Percentiles rank a stretch among this genome's conserved stretches.
These are phyloP conservation scores for Pholiota conissans DNA, from an alignment of 768 basidiomycete genomes.

Conservation along the genomic window DNA sequence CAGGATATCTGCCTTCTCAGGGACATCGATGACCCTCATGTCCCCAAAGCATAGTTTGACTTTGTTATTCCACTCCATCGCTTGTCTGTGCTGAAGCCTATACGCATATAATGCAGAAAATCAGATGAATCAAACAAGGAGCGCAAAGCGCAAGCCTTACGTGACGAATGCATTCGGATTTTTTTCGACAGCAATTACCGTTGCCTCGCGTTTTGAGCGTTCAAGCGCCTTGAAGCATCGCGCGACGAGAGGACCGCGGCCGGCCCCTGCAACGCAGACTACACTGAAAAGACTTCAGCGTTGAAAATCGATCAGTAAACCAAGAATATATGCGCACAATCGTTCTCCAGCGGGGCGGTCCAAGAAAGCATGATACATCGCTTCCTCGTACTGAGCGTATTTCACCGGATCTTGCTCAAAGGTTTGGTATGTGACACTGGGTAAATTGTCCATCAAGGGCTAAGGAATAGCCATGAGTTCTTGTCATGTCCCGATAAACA, in stretches of 20 bases:
- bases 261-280: conserved; percentile 92
- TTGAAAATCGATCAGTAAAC: not conserved
- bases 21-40: conserved; percentile 83
- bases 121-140: conserved; percentile 7
- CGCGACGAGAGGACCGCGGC: conserved; percentile 89
- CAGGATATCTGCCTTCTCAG: conserved; percentile 89
- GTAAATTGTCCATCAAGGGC: conserved; percentile 97
- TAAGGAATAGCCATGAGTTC: conserved; percentile 28
- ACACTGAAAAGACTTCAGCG: conserved; percentile 44
- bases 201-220: conserved; percentile 58
- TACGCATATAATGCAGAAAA: not conserved
- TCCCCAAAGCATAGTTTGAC: conserved; percentile 92
- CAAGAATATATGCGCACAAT: conserved; percentile 45
- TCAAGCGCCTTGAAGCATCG: conserved; percentile 78
- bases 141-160: conserved; percentile 47
- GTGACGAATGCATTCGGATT: conserved; percentile 95
- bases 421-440: conserved; percentile 93
- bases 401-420: conserved; percentile 99
- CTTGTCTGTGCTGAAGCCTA: conserved; percentile 84
- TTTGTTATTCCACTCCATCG: conserved; percentile 76
- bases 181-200: conserved; percentile 91
- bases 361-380: conserved; percentile 75
- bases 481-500: no score
- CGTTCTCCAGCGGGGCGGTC: conserved; percentile 63
- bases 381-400: conserved; percentile 95